These are phyloP conservation scores for Prunus yedoensis DNA, from an alignment of 331 rosid species.

Conservation along the genomic window DNA sequence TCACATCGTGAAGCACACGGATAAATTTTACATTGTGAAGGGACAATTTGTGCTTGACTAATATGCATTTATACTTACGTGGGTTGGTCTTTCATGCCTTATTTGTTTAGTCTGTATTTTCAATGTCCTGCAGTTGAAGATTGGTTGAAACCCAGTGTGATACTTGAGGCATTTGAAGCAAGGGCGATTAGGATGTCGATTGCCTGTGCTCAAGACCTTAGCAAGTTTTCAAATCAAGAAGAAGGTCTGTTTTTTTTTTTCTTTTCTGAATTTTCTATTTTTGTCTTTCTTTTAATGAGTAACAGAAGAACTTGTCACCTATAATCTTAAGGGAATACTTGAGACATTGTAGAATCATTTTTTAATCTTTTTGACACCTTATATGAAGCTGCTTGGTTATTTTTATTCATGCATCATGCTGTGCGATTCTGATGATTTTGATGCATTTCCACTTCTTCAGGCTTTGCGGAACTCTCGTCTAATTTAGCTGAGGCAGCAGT, in stretches of 20 bases:
- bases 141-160: conserved; percentile 76
- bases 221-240: conserved; percentile 71
- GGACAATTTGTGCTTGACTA: background rate
- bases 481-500: conserved; percentile 74
- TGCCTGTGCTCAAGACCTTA: conserved; percentile 67
- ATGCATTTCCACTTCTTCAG: conserved; percentile 34
- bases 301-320: background rate
- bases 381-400: background rate
- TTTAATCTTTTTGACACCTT: background rate
- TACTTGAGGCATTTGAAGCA: conserved; percentile 85
- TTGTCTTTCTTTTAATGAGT: background rate
- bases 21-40: background rate
- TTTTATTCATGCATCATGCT: background rate
- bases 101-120: conserved; percentile 8
- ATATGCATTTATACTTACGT: background rate
- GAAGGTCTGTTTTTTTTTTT: conserved; percentile 51
- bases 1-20: background rate
- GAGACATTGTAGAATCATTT: background rate
- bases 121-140: conserved; percentile 71
- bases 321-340: background rate
- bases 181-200: conserved; percentile 79
- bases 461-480: conserved; percentile 74
- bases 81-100: background rate
- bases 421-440: background rate
- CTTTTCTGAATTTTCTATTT: background rate